A percentile compares a stretch with the other conserved stretches of the same genome.
These are phyloP conservation scores for Schizopora paradoxa DNA, from an alignment of 1,284 basidiomycete species.

Conservation along the genomic window DNA sequence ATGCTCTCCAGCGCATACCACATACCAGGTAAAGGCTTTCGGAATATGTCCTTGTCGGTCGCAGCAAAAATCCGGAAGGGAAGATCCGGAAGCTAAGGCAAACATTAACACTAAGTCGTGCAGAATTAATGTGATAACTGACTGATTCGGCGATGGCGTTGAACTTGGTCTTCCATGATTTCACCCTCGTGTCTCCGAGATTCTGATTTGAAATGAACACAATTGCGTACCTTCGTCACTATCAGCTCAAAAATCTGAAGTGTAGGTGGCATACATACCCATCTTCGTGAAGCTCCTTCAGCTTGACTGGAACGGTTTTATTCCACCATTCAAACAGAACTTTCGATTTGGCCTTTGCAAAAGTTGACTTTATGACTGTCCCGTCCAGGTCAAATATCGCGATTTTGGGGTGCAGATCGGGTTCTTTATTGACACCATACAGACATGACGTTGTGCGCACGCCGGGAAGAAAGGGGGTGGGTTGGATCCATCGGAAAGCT, in stretches of 20 bases:
- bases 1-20: conserved; percentile 68
- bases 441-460: conserved; percentile 56
- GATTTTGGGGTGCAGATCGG: conserved; percentile 47
- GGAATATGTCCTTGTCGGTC: conserved; percentile 63
- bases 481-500: conserved; percentile 57
- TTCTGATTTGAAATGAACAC: conserved; percentile 81
- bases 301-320: conserved; percentile 52
- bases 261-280: conserved; percentile 45
- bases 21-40: conserved; percentile 91
- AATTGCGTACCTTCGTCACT: conserved; percentile 54
- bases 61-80: conserved; percentile 83
- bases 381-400: conserved; percentile 88
- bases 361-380: conserved; percentile 68
- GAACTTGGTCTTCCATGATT: conserved; percentile 75
- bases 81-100: conserved; percentile 55
- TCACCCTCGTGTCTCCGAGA: conserved; percentile 42
- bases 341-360: conserved; percentile 42
- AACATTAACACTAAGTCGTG: neutral
- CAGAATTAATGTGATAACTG: conserved; percentile 24
- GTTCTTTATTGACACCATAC: conserved; percentile 52
- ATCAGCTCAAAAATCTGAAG: conserved; percentile 2
- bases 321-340: conserved; percentile 84
- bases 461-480: conserved; percentile 31
- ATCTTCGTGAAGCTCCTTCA: conserved; percentile 53
- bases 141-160: conserved; percentile 64